Evolutionary conservation across 495 filamentous ascomycete species (phyloP).

Genomic region (Penicillium paxilli): DNA sequence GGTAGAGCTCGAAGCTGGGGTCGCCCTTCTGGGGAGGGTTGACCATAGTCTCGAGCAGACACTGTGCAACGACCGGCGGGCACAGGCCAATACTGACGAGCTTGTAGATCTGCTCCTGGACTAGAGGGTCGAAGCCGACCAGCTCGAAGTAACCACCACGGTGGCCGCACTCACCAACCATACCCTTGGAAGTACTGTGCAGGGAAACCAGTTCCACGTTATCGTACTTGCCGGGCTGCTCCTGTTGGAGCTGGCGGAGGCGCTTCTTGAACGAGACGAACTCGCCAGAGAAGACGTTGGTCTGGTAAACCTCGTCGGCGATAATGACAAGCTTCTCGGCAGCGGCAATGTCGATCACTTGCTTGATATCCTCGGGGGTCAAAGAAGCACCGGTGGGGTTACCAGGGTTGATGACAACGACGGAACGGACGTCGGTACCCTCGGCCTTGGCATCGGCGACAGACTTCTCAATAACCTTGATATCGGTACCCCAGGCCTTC

Average conservation of each 20-base stretch:
- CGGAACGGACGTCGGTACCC: slow-evolving; percentile 83
- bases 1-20: slow-evolving; percentile 78
- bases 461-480: slow-evolving; percentile 68
- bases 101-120: slow-evolving; percentile 95
- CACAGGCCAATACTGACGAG: slow-evolving; percentile 95
- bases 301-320: slow-evolving; percentile 98
- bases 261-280: slow-evolving; percentile 94
- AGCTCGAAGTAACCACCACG: slow-evolving; percentile 97
- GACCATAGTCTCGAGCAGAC: slow-evolving; percentile 93
- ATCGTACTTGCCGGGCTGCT: slow-evolving; percentile 72
- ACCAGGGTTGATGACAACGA: slow-evolving; percentile 97
- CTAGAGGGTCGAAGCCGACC: slow-evolving; percentile 79
- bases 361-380: slow-evolving; percentile 70
- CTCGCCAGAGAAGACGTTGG: slow-evolving; percentile 91
- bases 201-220: slow-evolving; percentile 83
- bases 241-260: slow-evolving; percentile 79
- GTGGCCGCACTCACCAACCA: slow-evolving; percentile 98
- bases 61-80: slow-evolving; percentile 92
- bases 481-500: slow-evolving; percentile 82
- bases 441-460: slow-evolving; percentile 68
- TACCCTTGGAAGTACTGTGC: slow-evolving; percentile 89
- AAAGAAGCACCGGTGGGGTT: slow-evolving; percentile 94
- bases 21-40: slow-evolving; percentile 86
- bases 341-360: slow-evolving; percentile 80
- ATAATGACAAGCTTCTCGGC: slow-evolving; percentile 85